Conservation (phyloP, 148 eudicot species). For the Chenopodium quinoa region DNA sequence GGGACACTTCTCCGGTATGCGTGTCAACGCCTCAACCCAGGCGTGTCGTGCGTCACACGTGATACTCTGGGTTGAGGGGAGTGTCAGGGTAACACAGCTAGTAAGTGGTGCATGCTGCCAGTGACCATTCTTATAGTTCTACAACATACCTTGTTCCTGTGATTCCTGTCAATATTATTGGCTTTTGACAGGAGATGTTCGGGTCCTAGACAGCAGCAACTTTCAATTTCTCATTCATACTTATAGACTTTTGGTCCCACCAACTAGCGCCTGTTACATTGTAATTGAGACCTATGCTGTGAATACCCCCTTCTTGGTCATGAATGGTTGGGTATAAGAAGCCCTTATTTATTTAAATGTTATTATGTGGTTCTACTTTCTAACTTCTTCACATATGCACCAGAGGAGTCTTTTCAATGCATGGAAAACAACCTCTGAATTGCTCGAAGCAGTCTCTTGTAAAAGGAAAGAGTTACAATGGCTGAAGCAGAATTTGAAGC, state of each 20-base stretch:
- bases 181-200: too few relatives aligned
- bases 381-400: slow-evolving; percentile 15
- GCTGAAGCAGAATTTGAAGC: slow-evolving; percentile 63
- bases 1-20: too few relatives aligned
- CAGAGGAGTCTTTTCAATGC: slow-evolving; percentile 79
- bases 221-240: neutral
- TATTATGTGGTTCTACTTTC: slow-evolving; percentile 1
- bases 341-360: neutral
- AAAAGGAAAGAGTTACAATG: slow-evolving; percentile 58
- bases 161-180: too few relatives aligned
- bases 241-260: neutral
- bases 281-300: neutral
- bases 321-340: neutral
- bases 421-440: slow-evolving; percentile 54
- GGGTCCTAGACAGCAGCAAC: neutral
- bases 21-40: too few relatives aligned
- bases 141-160: neutral
- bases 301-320: neutral
- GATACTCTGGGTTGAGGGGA: too few relatives aligned
- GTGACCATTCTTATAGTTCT: neutral
- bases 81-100: neutral
- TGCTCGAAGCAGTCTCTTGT: slow-evolving; percentile 47
- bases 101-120: neutral
- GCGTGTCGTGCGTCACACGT: too few relatives aligned
- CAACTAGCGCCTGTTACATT: neutral